Conservation (phyloP, 2,329 filamentous ascomycete genomes). For the Penicillium verrucosum region DNA sequence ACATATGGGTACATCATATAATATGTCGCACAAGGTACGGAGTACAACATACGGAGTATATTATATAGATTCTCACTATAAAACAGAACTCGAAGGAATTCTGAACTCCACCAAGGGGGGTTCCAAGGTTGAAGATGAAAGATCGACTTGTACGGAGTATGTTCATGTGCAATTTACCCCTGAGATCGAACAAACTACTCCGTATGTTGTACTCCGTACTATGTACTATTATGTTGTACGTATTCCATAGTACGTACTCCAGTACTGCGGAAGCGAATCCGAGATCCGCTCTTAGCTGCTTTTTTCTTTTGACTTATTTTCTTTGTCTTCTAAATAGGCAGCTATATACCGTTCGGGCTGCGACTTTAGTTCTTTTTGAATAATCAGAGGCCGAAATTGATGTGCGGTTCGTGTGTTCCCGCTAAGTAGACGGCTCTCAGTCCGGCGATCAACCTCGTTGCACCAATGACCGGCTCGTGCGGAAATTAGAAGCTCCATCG, state of each 20-base stretch:
- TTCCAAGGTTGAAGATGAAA: background rate
- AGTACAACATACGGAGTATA: background rate
- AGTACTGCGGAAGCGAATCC: background rate
- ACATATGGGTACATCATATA: background rate
- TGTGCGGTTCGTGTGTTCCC: slow-evolving; percentile 17
- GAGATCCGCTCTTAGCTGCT: background rate
- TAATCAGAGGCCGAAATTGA: slow-evolving; percentile 10
- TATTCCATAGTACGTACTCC: background rate
- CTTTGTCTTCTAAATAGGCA: slow-evolving; percentile 1
- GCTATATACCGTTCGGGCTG: background rate
- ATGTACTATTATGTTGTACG: no score
- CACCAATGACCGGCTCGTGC: slow-evolving; percentile 17
- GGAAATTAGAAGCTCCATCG: slow-evolving; percentile 26
- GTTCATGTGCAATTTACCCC: slow-evolving; percentile 15
- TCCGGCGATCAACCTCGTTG: slow-evolving; percentile 21
- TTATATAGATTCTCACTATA: no score
- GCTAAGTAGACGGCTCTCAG: slow-evolving; percentile 14
- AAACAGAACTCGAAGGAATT: background rate
- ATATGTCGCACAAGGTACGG: background rate
- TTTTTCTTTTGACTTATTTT: background rate
- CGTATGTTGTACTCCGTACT: no score
- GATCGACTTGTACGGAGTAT: background rate
- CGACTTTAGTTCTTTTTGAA: slow-evolving; percentile 5
- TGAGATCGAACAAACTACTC: slow-evolving; percentile 1
- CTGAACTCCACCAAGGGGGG: background rate